These are phyloP conservation scores for Entomortierella chlamydospora DNA, from an alignment of 192 early-diverging fungal genomes.

Conservation along the genomic window DNA sequence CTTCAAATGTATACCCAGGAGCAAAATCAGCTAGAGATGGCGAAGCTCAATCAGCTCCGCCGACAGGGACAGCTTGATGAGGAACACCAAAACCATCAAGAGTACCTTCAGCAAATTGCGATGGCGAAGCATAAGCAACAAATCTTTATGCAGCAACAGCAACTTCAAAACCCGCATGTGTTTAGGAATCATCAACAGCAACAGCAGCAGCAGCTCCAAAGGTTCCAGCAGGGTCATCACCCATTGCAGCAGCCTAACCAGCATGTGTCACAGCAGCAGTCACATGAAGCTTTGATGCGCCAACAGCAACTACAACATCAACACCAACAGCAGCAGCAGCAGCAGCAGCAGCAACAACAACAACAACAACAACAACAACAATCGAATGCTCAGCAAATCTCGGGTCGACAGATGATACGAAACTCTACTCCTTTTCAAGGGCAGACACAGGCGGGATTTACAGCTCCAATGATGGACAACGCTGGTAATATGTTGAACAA, in stretches of 20 bases:
- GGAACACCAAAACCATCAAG: constrained; percentile 26
- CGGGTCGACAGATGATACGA: neutral
- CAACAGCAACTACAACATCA: constrained; percentile 20
- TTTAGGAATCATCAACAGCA: constrained; percentile 8
- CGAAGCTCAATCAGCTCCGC: constrained; percentile 19
- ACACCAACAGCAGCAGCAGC: constrained; percentile 10
- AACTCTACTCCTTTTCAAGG: constrained; percentile 12
- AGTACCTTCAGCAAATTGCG: constrained; percentile 31
- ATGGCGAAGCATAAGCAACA: constrained; percentile 42
- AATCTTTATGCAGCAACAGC: constrained; percentile 40
- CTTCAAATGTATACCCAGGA: constrained; percentile 48
- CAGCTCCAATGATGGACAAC: neutral
- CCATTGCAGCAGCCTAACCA: neutral
- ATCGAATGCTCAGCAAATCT: neutral
- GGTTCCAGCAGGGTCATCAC: constrained; percentile 7
- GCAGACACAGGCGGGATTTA: neutral
- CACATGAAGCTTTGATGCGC: constrained; percentile 29
- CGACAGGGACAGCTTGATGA: constrained; percentile 27
- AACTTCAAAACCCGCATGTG: constrained; percentile 3
- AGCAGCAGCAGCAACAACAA: constrained; percentile 20
- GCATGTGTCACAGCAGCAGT: neutral
- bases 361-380: constrained; percentile 13
- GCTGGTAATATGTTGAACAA: neutral
- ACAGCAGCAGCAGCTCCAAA: constrained; percentile 7
- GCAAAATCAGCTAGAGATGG: constrained; percentile 35